Percentiles rank a stretch among this genome's conserved stretches.
phyloP scores from a whole-genome alignment of 495 filamentous ascomycete species.

The Bacidia rubella region DNA sequence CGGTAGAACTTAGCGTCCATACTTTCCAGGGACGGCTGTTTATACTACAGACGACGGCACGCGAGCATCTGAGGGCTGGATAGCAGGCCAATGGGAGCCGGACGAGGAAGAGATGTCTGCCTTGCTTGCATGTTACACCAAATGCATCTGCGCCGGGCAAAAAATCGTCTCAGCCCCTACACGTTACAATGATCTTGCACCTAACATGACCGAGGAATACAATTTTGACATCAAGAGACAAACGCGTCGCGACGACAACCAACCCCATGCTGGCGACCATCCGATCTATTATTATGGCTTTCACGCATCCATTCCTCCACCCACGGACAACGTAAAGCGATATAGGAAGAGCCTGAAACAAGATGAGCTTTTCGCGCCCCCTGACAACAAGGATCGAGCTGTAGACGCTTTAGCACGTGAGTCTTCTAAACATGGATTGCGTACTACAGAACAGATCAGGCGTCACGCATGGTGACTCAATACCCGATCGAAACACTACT shows the following conservation, averaged over 20 bases:
- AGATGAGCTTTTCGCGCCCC: no score
- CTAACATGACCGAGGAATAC: background rate
- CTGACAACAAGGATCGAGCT: no score
- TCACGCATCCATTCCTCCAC: background rate
- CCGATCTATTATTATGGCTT: background rate
- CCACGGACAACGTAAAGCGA: no score
- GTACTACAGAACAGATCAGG: background rate
- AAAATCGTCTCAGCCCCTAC: background rate
- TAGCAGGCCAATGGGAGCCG: no score
- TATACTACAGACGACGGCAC: background rate
- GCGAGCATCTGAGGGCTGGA: no score
- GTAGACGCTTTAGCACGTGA: no score
- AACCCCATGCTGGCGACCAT: background rate
- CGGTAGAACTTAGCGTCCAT: background rate
- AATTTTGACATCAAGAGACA: background rate
- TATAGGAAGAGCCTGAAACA: no score
- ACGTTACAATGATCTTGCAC: background rate
- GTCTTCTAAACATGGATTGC: no score
- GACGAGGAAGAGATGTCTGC: background rate
- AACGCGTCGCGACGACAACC: no score
- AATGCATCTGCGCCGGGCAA: constrained; percentile 1
- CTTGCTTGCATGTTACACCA: background rate
- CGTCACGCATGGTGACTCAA: background rate
- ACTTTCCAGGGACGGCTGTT: no score
- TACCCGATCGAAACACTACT: no score